Base-by-base conservation (phyloP, 2,329 filamentous ascomycete species). In the Cyclaneusma minus region DNA sequence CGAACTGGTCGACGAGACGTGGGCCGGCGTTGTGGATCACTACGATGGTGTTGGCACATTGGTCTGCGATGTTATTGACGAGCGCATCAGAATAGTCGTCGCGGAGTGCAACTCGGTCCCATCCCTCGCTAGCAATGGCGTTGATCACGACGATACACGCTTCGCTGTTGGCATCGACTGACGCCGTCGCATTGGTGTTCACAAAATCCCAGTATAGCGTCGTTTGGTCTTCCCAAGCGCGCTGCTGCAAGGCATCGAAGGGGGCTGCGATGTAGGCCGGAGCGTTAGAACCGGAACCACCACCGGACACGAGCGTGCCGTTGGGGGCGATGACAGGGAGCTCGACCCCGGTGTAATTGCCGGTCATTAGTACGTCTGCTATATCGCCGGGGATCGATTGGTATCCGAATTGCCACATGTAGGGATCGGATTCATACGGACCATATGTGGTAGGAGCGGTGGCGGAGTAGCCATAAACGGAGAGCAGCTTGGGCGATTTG, bases 91-190 rank as follows among this genome's bases (percentile, higher is more conserved):
- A 68, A 31, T 66, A 68, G 32, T 75, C 73, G 43, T 87, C 72
- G 16, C 62, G 60, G 21, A 81, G 54, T 6, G 58, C 60, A 0
- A 65, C 55, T 24, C 69, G 60, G 31, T 81, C 62, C 35, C 63
- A 76, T 2, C 75, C 78, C 49, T 92, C 83, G 2, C 76, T 71
- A 1, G 76, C 68, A 48, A 76, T 80, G 6, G 60, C 64, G 41
- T 78, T 78, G 37, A 68, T 64, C 36, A 77, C 67, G 0, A 76
- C 67, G 3, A 77, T 49, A 35, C 82, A 89, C 5, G 81, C 60
- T 39, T 84, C 63, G 2, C 62, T 58, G 4, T 35, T 48, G 2
- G 53, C 43, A 25, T 62, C 52, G 6, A 75, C 61, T 9, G 45
- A 23, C 4, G 30, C 26, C 5, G 25, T 38, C 0, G 71, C 68